phyloP scores from a whole-genome alignment of 2,329 filamentous ascomycete genomes.

The Fusarium irregulare region DNA sequence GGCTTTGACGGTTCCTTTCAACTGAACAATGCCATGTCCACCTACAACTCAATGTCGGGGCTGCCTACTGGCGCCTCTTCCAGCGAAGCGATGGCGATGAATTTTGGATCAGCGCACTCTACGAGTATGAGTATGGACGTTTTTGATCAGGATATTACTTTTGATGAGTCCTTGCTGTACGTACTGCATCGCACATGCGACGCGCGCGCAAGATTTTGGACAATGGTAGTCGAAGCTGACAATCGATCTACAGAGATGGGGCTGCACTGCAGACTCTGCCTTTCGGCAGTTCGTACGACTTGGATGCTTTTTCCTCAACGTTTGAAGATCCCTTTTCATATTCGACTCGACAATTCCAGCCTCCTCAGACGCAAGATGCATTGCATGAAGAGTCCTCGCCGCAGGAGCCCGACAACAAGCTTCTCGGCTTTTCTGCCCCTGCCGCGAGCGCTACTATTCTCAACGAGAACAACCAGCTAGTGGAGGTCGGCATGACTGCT shows the following conservation, averaged over 20 bases:
- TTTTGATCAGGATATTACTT: constrained; percentile 64
- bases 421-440: constrained; percentile 78
- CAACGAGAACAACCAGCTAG: constrained; percentile 72
- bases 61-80: constrained; percentile 58
- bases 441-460: constrained; percentile 70
- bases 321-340: constrained; percentile 76
- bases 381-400: constrained; percentile 62
- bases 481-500: constrained; percentile 74
- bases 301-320: constrained; percentile 69
- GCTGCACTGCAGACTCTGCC: constrained; percentile 55
- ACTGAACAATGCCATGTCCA: constrained; percentile 65
- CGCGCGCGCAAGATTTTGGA: constrained; percentile 22
- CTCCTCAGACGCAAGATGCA: constrained; percentile 56
- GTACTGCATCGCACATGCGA: constrained; percentile 23
- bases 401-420: constrained; percentile 73
- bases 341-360: constrained; percentile 61
- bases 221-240: constrained; percentile 26
- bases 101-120: constrained; percentile 51
- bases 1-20: constrained; percentile 47
- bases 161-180: constrained; percentile 69
- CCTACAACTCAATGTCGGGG: constrained; percentile 67
- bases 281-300: constrained; percentile 70
- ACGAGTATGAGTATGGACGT: constrained; percentile 58
- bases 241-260: constrained; percentile 47
- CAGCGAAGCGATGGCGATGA: constrained; percentile 61